Base-by-base conservation (phyloP, 371 early-diverging fungal genomes). In the Mucor plumbeus region DNA sequence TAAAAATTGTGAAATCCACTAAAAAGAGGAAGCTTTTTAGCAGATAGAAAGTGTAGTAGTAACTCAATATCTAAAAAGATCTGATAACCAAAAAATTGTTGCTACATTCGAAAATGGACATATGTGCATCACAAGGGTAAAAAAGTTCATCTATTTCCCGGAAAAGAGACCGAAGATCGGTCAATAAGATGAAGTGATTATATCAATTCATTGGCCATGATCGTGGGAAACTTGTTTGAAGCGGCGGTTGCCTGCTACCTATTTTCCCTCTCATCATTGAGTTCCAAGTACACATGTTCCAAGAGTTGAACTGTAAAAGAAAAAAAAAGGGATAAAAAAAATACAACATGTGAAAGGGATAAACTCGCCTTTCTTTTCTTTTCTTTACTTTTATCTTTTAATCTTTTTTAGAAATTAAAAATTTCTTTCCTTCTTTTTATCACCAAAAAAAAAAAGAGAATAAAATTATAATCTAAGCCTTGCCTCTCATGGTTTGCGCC, bases 221-320 rank as follows among this genome's bases (percentile, higher is more conserved):
- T 15, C 72, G 73, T 67, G 78, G 77, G 66, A 76, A 78, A 61
- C 70, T 60, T 40, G 11, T 4, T 43, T 61, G 19, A 33, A 44
- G 63, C 39, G 64, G 54, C 43, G 57, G 54, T n/a, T 26, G 26
- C 26, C 19, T 19, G 68, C 21, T 64, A 70, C 44, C 41, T 67
- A 61, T 62, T 57, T 50, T 61, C 35, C 63, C 41, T 55, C 43
- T 62, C 19, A 54, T 47, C 60, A 61, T 43, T 67, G 66, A 31
- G 57, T 38, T 36, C 15, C 35, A 56, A 56, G 56, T 56, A n/a
- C 68, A 58, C 64, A 60, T 56, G 50, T 56, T 48, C 56, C 31
- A 38, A 26, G 50, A 50, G 26, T n/a, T 36, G 58, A 34, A 53
- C 21, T 44, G 53, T 26, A 26, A 21, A 17, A 31, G 26, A 6